A percentile compares a stretch with the other conserved stretches of the same genome.
These are phyloP conservation scores for Yamadazyma taylorii DNA, from an alignment of 1,139 yeast species.

Conservation along the genomic window DNA sequence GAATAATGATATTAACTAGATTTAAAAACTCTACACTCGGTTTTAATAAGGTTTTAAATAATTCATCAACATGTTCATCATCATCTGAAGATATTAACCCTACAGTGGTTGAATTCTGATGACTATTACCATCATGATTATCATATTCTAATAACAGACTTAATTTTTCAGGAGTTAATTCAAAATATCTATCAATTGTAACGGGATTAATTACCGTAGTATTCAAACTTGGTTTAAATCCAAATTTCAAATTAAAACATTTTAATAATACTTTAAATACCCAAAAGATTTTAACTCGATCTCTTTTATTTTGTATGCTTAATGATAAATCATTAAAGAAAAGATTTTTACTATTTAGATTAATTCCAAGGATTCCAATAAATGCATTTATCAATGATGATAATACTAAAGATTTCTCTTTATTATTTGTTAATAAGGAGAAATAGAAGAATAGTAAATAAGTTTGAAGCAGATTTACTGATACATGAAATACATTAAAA, in stretches of 20 bases:
- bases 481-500: conserved; percentile 45
- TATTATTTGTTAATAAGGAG: conserved; percentile 46
- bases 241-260: conserved; percentile 51
- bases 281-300: conserved; percentile 63
- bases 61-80: conserved; percentile 26
- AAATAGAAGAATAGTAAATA: conserved; percentile 43
- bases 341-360: conserved; percentile 45
- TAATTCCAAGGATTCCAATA: conserved; percentile 49
- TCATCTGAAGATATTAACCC: conserved; percentile 5
- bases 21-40: conserved; percentile 50
- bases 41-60: conserved; percentile 39
- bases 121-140: no score
- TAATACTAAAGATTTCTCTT: conserved; percentile 45
- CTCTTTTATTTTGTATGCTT: conserved; percentile 38
- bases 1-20: conserved; percentile 46
- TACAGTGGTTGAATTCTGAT: no score
- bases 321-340: conserved; percentile 48
- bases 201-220: conserved; percentile 52
- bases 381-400: conserved; percentile 46
- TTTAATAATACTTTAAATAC: conserved; percentile 53
- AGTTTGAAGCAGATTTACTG: conserved; percentile 43
- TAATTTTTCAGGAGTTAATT: conserved; percentile 48
- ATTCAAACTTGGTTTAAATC: conserved; percentile 48
- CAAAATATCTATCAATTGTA: conserved; percentile 48
- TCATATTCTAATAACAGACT: conserved; percentile 34